These are phyloP conservation scores for Filosporella fistucella DNA, from an alignment of 495 filamentous ascomycete genomes.

Conservation along the genomic window DNA sequence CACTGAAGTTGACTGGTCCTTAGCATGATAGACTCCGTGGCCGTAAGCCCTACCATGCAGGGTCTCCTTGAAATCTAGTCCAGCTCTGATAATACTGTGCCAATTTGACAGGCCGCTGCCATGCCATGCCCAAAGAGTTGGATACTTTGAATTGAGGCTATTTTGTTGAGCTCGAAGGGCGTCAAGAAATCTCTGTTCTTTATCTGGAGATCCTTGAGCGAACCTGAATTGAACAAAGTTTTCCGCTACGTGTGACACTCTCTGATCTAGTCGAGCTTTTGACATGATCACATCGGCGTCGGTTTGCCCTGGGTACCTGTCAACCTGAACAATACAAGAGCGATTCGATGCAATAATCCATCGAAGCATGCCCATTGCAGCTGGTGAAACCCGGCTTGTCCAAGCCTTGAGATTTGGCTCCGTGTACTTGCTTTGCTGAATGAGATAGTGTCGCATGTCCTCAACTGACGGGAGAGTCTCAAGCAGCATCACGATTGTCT, in stretches of 20 bases:
- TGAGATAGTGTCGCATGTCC: constrained; percentile 59
- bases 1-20: constrained; percentile 49
- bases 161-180: constrained; percentile 48
- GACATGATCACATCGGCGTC: constrained; percentile 16
- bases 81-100: constrained; percentile 85
- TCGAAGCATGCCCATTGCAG: constrained; percentile 64
- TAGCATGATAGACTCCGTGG: constrained; percentile 77
- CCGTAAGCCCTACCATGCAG: constrained; percentile 68
- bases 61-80: constrained; percentile 64
- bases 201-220: constrained; percentile 85
- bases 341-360: constrained; percentile 93
- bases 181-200: constrained; percentile 74
- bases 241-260: constrained; percentile 57
- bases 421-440: constrained; percentile 27
- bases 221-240: constrained; percentile 78
- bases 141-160: constrained; percentile 38
- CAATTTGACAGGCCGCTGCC: constrained; percentile 76
- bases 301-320: constrained; percentile 33
- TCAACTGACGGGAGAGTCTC: constrained; percentile 63
- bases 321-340: constrained; percentile 76
- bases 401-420: constrained; percentile 50
- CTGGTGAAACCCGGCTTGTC: constrained; percentile 57
- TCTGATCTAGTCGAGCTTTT: constrained; percentile 30
- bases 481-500: constrained; percentile 54
- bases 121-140: constrained; percentile 81